Conservation (phyloP, 2,329 filamentous ascomycete species). For the Paraphoma chrysanthemicola region DNA sequence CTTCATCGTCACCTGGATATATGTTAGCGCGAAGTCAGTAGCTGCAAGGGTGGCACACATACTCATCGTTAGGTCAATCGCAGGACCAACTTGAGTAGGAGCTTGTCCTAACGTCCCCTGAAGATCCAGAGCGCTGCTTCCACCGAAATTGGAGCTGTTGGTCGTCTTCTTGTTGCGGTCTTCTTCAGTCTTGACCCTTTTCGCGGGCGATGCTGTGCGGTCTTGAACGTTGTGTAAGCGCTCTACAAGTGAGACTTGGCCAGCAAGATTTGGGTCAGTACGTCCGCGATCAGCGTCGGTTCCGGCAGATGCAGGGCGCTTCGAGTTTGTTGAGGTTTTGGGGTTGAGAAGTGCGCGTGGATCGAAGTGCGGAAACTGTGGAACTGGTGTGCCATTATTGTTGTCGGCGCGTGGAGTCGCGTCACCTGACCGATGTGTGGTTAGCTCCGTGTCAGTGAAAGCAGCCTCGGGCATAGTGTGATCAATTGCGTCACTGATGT, state of each 20-base stretch:
- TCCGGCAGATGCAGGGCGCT: constrained; percentile 38
- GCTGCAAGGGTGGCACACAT: constrained; percentile 4
- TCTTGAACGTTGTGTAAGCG: constrained; percentile 76
- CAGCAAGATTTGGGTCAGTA: constrained; percentile 34
- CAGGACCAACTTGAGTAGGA: constrained; percentile 4
- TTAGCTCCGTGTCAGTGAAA: constrained; percentile 22
- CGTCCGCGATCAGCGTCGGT: constrained; percentile 29
- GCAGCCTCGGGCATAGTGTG: neutral
- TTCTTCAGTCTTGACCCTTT: constrained; percentile 40
- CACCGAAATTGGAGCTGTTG: constrained; percentile 17
- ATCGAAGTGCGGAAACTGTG: constrained; percentile 26
- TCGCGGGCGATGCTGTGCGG: constrained; percentile 63
- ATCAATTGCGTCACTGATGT: neutral
- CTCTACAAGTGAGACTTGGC: constrained; percentile 72
- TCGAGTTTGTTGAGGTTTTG: constrained; percentile 28
- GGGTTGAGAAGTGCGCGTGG: constrained; percentile 45
- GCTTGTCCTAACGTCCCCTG: constrained; percentile 37
- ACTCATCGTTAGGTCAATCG: constrained; percentile 48
- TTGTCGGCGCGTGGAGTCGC: constrained; percentile 15
- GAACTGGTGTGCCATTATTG: constrained; percentile 17
- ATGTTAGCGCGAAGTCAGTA: constrained; percentile 23
- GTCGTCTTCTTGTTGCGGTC: constrained; percentile 23
- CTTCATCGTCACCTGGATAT: constrained; percentile 63
- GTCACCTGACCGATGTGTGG: constrained; percentile 24
- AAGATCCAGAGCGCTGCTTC: constrained; percentile 52